Evolutionary conservation across 2,329 filamentous ascomycete species (phyloP), one percentile per base, ranked within the genome.

Genomic region (Rutstroemia sp.): DNA sequence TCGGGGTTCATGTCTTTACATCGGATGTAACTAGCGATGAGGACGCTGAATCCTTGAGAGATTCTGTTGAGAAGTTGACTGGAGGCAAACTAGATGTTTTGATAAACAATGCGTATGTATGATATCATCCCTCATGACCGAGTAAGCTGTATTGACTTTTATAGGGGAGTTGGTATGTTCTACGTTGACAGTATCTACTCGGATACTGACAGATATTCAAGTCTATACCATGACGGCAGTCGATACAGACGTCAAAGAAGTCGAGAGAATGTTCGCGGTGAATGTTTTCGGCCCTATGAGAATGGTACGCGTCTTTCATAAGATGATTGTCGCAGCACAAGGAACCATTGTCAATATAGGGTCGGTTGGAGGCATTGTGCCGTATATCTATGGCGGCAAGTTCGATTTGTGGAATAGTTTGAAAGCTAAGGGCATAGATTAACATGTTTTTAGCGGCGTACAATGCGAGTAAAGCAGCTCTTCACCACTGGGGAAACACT

Each of bases 401-500:
- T 41, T 39, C 39, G 5, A 38, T 12, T 7, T 38, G 21, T 38
- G 16, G 16, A 23, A 5, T 34, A 12, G 0, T 12, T 30, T 39
- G 4, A n/a, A 6, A n/a, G 5, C 16, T 16, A 23, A 14, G 18
- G 4, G 18, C 14, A 23, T 25, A 23, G 2, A 6, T 14, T 50
- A 18, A 50, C 12, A 16, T 14, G 6, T 5, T 8, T 4, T 2
- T 9, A 50, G 46, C 49, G 5, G 49, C 34, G n/a, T 78, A 77
- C 63, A 74, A 74, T 51, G 71, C 74, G 4, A 73, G 68, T 54
- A 78, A 78, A 56, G 73, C 71, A 0, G 74, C 75, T 0, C 62
- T 77, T 0, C 66, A 71, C n/a, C 60, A 62, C 42, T 63, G 52
- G 41, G 42, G 51, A 7, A 59, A 49, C 37, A 63, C 62, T 25